Evolutionary conservation across 1,284 basidiomycete species (phyloP), one percentile per base, ranked within the genome.

Genomic region (Cronartium quercuum): DNA sequence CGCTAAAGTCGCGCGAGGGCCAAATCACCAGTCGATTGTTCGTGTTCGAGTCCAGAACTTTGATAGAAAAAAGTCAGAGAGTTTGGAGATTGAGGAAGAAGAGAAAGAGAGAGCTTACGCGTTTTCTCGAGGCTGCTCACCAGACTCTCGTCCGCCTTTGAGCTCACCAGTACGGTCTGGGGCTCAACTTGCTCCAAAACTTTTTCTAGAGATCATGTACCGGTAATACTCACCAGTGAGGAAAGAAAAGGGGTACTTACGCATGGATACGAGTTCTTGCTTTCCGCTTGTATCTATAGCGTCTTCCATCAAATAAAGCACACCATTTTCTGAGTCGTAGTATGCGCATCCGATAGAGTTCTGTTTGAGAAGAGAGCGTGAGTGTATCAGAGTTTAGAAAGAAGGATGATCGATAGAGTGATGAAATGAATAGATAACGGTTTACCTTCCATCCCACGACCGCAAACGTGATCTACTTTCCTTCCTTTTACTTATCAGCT

Each of bases 261-360:
- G 47, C 69, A 71, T 71, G 34, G 41, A 47, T 13, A 71, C 29
- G 40, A 66, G 35, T n/a, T 74, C 70, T 58, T 65, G 58, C 34
- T 57, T 34, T 58, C 63, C 70, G 34, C 70, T 51, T n/a, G 40
- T 38, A 74, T 66, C 55, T 3, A 58, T 37, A 10, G 64, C 41
- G 47, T 74, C 70, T 61, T 74, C 70, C 70, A 74, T 74, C 24
- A 74, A 37, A 61, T 60, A 66, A 18, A 74, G 51, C 13, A 44
- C 34, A 29, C 64, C 64, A n/a, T 41, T 58, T 3, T 47, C 57
- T 10, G 70, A 44, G 35, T 74, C 64, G 24, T 74, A 74, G 42
- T 74, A 74, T 7, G 70, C 62, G 29, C 47, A 61, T 13, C 70
- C 70, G 41, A 74, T 41, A 6, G 62, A 65, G 40, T 74, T 74